These are phyloP conservation scores for Naganishia antarctica DNA, from an alignment of 768 basidiomycete species.

Conservation along the genomic window DNA sequence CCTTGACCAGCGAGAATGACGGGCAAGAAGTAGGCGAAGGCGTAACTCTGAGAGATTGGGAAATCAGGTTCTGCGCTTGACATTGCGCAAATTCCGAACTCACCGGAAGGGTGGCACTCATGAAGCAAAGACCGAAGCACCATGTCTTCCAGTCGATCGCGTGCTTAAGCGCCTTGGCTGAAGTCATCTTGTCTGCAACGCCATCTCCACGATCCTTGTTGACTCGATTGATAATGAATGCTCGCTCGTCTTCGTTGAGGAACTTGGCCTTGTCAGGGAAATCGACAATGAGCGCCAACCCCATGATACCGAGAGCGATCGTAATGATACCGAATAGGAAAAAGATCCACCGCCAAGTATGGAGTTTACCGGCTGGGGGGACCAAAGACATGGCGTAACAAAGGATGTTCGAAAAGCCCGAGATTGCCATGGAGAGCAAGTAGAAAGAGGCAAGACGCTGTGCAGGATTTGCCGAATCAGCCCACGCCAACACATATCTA, in stretches of 20 bases:
- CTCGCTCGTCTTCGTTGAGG: conserved; percentile 37
- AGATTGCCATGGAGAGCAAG: conserved; percentile 38
- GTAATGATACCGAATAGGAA: conserved; percentile 39
- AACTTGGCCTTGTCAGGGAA: conserved; percentile 48
- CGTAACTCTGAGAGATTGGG: conserved; percentile 27
- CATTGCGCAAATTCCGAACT: conserved; percentile 20
- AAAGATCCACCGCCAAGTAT: conserved; percentile 48
- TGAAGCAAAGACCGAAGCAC: conserved; percentile 38
- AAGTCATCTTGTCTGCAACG: conserved; percentile 36
- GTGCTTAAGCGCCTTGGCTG: conserved; percentile 31
- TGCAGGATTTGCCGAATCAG: neutral
- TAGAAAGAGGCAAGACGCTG: conserved; percentile 41
- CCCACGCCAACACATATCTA: no score
- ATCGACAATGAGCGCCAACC: conserved; percentile 38
- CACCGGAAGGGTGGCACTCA: conserved; percentile 35
- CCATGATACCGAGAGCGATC: conserved; percentile 33
- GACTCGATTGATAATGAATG: conserved; percentile 35
- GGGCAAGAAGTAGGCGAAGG: conserved; percentile 37
- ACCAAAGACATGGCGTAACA: conserved; percentile 32
- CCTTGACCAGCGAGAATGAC: conserved; percentile 42
- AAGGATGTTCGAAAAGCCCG: conserved; percentile 35
- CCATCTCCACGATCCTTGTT: conserved; percentile 42
- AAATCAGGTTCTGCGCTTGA: no score
- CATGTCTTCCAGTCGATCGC: conserved; percentile 41
- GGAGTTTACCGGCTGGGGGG: conserved; percentile 26